These are phyloP conservation scores for Rhodosporidiobolus sp. DNA, from an alignment of 768 basidiomycete species.

Conservation along the genomic window DNA sequence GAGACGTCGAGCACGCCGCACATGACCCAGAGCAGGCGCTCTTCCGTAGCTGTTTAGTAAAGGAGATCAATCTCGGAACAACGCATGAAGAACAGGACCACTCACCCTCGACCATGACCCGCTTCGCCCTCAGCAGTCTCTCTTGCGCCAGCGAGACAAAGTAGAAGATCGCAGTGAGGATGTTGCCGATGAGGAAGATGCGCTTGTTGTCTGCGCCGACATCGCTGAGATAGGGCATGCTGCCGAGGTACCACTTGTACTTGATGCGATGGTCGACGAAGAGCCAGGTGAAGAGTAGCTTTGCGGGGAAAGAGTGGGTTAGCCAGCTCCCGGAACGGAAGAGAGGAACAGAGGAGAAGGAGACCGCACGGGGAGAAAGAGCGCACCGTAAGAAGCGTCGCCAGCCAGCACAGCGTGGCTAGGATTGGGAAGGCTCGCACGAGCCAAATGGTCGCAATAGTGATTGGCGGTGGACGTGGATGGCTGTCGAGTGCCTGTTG, in stretches of 20 bases:
- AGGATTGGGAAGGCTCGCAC: background rate
- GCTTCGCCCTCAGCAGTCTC: slow-evolving; percentile 10
- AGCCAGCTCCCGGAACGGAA: background rate
- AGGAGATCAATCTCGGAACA: background rate
- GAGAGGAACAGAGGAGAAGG: background rate
- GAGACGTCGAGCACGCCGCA: background rate
- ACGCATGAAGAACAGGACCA: background rate
- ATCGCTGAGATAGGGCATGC: slow-evolving; percentile 9
- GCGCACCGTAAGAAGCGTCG: slow-evolving; percentile 5
- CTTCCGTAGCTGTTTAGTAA: slow-evolving; percentile 15
- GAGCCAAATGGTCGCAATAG: background rate
- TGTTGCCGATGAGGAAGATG: background rate
- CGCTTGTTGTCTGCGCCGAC: background rate
- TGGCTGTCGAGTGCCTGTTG: background rate
- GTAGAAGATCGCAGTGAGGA: slow-evolving; percentile 7
- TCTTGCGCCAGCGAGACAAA: background rate
- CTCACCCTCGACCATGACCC: slow-evolving; percentile 22
- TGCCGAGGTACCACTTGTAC: background rate
- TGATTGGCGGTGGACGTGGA: background rate
- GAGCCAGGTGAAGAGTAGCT: slow-evolving; percentile 17
- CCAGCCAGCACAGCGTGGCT: slow-evolving; percentile 2
- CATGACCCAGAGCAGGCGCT: slow-evolving; percentile 12
- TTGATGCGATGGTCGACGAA: background rate
- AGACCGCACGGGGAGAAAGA: background rate
- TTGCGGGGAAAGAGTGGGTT: background rate